Conservation (phyloP, 495 filamentous ascomycete genomes). For the Penicillium psychrofluorescens region DNA sequence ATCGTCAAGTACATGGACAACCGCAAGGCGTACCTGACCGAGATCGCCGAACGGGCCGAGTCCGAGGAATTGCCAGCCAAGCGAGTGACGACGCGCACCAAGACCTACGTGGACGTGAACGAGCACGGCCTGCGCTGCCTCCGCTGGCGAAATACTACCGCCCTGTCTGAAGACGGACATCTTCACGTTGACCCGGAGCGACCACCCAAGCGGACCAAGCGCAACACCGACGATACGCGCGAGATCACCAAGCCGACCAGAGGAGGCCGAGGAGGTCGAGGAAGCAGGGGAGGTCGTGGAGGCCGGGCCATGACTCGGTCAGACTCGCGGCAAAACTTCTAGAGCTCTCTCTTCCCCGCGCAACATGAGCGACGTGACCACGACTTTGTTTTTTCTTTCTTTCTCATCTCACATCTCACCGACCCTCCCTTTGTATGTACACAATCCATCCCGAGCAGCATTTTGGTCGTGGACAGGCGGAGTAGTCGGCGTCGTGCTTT, state of each 20-base stretch:
- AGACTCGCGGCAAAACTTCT: slow-evolving; percentile 35
- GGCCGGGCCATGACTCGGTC: slow-evolving; percentile 27
- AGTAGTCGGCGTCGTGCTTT: too few species aligned
- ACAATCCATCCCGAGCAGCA: too few species aligned
- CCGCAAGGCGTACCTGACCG: slow-evolving; percentile 62
- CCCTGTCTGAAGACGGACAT: slow-evolving; percentile 69
- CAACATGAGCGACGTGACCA: slow-evolving; percentile 1
- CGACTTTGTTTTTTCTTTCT: slow-evolving; percentile 1
- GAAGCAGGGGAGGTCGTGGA: too few species aligned
- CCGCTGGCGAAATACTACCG: slow-evolving; percentile 73
- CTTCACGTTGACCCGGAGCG: slow-evolving; percentile 72
- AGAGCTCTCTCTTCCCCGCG: background rate
- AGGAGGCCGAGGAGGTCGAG: slow-evolving; percentile 26
- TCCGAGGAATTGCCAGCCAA: slow-evolving; percentile 52
- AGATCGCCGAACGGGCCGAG: slow-evolving; percentile 44
- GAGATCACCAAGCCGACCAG: slow-evolving; percentile 36
- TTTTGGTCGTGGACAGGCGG: too few species aligned
- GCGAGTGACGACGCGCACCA: slow-evolving; percentile 70
- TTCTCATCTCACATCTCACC: background rate
- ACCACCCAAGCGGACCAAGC: slow-evolving; percentile 53
- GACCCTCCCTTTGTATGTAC: too few species aligned
- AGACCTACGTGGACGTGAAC: slow-evolving; percentile 54
- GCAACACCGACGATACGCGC: slow-evolving; percentile 36
- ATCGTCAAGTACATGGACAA: slow-evolving; percentile 76
- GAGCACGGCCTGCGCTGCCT: slow-evolving; percentile 59